A percentile compares a stretch with the other conserved stretches of the same genome.
Evolutionary conservation across 371 early-diverging fungal genomes (phyloP).

Genomic region (Pancytospora philotis): DNA sequence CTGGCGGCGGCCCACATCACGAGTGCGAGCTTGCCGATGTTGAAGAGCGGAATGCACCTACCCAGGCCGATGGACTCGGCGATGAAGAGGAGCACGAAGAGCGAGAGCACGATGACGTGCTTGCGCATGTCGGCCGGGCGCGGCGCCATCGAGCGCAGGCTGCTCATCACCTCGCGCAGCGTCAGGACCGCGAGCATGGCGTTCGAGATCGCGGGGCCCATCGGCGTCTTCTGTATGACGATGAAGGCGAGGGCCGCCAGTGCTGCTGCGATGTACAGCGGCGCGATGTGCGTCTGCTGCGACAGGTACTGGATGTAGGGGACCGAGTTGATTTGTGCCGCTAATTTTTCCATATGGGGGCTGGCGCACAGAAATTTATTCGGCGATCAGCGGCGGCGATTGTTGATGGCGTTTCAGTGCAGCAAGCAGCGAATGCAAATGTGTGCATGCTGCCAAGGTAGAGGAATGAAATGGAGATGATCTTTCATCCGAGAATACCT

Average conservation of each 20-base stretch:
- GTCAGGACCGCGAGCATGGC: slow-evolving; percentile 9
- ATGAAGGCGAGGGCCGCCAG: background rate
- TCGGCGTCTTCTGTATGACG: background rate
- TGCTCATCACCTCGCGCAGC: slow-evolving; percentile 6
- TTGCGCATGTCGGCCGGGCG: slow-evolving; percentile 5
- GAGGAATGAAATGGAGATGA: too few species aligned
- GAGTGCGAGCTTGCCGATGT: background rate
- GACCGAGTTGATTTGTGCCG: background rate
- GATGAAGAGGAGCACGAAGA: background rate
- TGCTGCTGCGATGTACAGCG: background rate
- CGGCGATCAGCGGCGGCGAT: too few species aligned
- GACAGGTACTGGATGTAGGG: background rate
- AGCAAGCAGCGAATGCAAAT: too few species aligned
- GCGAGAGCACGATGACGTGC: background rate
- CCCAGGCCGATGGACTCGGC: background rate
- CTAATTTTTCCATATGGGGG: too few species aligned
- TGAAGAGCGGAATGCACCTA: slow-evolving; percentile 9
- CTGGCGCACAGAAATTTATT: too few species aligned
- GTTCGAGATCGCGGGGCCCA: slow-evolving; percentile 4
- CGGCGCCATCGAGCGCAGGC: slow-evolving; percentile 5
- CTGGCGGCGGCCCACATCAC: background rate
- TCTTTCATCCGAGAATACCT: too few species aligned
- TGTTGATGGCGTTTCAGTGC: too few species aligned
- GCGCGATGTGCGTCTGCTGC: background rate
- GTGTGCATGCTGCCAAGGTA: too few species aligned